phyloP scores from a whole-genome alignment of 768 basidiomycete genomes.

The Tubosaeta brunneosetosa region DNA sequence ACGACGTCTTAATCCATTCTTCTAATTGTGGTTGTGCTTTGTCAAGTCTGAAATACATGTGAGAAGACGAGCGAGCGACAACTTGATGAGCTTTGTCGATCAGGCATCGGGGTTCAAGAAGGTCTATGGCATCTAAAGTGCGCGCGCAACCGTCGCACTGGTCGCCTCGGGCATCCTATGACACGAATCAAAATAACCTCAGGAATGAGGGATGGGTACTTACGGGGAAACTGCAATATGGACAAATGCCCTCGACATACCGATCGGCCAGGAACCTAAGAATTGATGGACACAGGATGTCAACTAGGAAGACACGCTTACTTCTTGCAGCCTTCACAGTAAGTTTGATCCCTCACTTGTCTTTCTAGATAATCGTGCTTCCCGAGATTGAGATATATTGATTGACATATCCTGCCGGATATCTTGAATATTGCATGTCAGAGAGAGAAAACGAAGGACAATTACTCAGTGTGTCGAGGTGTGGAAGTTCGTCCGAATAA shows the following conservation, averaged over 20 bases:
- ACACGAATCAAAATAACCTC: not conserved
- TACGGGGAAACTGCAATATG: constrained; percentile 84
- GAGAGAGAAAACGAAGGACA: not conserved
- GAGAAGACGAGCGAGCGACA: constrained; percentile 70
- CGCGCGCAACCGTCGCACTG: constrained; percentile 94
- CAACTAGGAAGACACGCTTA: constrained; percentile 35
- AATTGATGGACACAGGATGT: no score
- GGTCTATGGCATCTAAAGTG: constrained; percentile 89
- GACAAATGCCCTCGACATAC: constrained; percentile 97
- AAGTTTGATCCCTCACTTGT: constrained; percentile 89
- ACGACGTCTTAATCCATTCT: constrained; percentile 81
- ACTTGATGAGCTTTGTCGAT: constrained; percentile 77
- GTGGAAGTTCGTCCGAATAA: constrained; percentile 95
- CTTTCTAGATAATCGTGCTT: constrained; percentile 73
- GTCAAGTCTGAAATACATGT: constrained; percentile 90
- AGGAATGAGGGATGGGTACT: constrained; percentile 13
- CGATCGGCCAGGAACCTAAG: constrained; percentile 90
- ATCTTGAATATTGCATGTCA: not conserved
- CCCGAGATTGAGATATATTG: constrained; percentile 80
- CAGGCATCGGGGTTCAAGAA: constrained; percentile 92
- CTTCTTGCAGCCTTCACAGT: constrained; percentile 89
- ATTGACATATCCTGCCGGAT: constrained; percentile 73
- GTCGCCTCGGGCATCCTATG: constrained; percentile 91
- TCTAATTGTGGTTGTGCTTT: constrained; percentile 76
- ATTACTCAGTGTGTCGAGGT: constrained; percentile 81